Percentiles rank a stretch among this genome's conserved stretches.
phyloP scores from a whole-genome alignment of 805 yeast genomes.

The Groenewaldozyma tartarivorans region DNA sequence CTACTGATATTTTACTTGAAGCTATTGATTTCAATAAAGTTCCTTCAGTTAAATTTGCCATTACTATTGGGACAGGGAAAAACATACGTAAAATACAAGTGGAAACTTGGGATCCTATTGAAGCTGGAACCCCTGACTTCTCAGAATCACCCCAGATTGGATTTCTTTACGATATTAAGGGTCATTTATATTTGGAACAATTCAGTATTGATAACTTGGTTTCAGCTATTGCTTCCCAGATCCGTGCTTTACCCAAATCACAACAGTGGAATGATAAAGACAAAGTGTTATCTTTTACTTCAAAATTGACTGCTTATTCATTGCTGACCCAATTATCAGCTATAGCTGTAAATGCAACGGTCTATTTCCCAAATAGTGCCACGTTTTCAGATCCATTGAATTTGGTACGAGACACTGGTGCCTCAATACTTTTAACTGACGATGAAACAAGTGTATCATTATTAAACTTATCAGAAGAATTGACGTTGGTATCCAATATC shows the following conservation, averaged over 20 bases:
- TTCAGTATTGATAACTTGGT: slow-evolving; percentile 23
- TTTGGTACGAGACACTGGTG: slow-evolving; percentile 16
- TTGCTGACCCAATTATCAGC: slow-evolving; percentile 25
- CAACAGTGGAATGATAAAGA: slow-evolving; percentile 24
- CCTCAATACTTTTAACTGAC: slow-evolving; percentile 25
- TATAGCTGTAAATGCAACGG: slow-evolving; percentile 19
- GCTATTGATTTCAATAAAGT: neutral
- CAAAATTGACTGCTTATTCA: slow-evolving; percentile 19
- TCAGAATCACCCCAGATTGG: neutral
- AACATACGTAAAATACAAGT: neutral
- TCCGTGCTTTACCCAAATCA: slow-evolving; percentile 24
- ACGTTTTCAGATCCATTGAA: slow-evolving; percentile 14
- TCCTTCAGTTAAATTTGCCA: neutral
- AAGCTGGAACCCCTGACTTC: no score
- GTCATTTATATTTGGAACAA: slow-evolving; percentile 2
- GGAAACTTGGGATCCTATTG: neutral
- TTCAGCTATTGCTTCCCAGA: slow-evolving; percentile 29
- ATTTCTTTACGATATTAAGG: slow-evolving; percentile 1
- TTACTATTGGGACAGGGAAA: neutral
- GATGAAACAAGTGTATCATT: slow-evolving; percentile 23
- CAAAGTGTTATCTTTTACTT: slow-evolving; percentile 23
- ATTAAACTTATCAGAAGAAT: slow-evolving; percentile 17
- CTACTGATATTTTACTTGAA: slow-evolving; percentile 4
- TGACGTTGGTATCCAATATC: slow-evolving; percentile 9
- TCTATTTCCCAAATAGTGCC: slow-evolving; percentile 11